Evolutionary conservation across 1,139 yeast genomes (phyloP).

Genomic region (Diutina mesorugosa): DNA sequence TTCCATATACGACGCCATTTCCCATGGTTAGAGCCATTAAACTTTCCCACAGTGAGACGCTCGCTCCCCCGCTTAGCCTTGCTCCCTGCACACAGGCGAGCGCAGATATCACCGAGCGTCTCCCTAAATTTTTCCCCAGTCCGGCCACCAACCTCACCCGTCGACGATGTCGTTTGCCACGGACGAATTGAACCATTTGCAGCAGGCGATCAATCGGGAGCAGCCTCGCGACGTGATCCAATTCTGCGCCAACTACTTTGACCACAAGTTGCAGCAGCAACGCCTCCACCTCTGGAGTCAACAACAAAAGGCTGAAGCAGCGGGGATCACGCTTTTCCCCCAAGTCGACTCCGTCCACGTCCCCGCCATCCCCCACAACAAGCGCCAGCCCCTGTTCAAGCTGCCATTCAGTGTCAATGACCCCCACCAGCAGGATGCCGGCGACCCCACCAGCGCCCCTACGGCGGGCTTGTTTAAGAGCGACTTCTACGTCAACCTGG

Average conservation of each 20-base stretch:
- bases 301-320: constrained; percentile 36
- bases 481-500: constrained; percentile 26
- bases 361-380: constrained; percentile 9
- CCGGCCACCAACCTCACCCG: neutral
- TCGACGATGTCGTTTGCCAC: constrained; percentile 2
- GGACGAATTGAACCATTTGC: constrained; percentile 48
- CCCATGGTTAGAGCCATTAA: neutral
- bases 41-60: neutral
- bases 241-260: constrained; percentile 65
- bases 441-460: constrained; percentile 8
- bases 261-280: constrained; percentile 46
- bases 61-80: neutral
- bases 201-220: constrained; percentile 45
- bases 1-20: neutral
- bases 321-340: constrained; percentile 43
- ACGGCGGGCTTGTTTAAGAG: constrained; percentile 24
- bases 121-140: constrained; percentile 1
- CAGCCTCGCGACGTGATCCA: constrained; percentile 62
- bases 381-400: constrained; percentile 41
- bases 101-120: neutral
- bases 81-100: neutral
- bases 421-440: constrained; percentile 35
- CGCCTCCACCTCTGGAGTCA: constrained; percentile 42
- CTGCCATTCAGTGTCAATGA: constrained; percentile 54
- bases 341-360: constrained; percentile 14